Evolutionary conservation across 2,329 filamentous ascomycete genomes (phyloP), one percentile per base, ranked within the genome.

Genomic region (Dactylellina haptotyla): DNA sequence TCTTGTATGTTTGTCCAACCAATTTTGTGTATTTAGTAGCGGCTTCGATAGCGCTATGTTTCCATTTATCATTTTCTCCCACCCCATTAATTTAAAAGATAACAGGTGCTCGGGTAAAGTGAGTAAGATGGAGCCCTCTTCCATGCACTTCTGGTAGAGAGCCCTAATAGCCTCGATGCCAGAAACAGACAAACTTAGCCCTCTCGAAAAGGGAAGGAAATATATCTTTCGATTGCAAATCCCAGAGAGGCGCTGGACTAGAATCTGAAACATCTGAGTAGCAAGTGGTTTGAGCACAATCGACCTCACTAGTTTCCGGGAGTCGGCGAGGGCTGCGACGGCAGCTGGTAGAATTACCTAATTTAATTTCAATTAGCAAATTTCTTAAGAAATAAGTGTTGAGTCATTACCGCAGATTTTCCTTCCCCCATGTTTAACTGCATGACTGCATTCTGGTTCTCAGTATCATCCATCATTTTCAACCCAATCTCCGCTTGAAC

Each of bases 341-440:
- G 89, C 84, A 34, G 90, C 87, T 0, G 89, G 89, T 0, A 89
- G 83, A 54, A 93, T 91, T 0, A 90, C 86, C 69, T 72, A 41
- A 18, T 4, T 23, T 9, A 23, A 57, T 14, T 5, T 48, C n/a
- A n/a, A n/a, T 37, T 30, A 43, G 23, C 20, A 43, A 3, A 25
- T 26, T 23, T 6, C 8, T 28, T 30, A 23, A 37, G 12, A 9
- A 23, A 3, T 9, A 14, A 41, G 20, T 10, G 5, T 5, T 28
- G 18, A 58, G n/a, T 3, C 23, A 26, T 56, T 57, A 73, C 69
- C 0, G 88, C 89, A 0, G 87, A 87, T 74, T 91, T 91, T 0
- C 89, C 89, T 76, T 90, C 85, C 0, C 89, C 89, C 88, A 91
- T 91, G 75, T 90, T 90, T 1, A 91, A 79, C 76, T 90, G 87